Base-by-base conservation (phyloP, 2,329 filamentous ascomycete genomes). In the Ophiocordyceps australis region DNA sequence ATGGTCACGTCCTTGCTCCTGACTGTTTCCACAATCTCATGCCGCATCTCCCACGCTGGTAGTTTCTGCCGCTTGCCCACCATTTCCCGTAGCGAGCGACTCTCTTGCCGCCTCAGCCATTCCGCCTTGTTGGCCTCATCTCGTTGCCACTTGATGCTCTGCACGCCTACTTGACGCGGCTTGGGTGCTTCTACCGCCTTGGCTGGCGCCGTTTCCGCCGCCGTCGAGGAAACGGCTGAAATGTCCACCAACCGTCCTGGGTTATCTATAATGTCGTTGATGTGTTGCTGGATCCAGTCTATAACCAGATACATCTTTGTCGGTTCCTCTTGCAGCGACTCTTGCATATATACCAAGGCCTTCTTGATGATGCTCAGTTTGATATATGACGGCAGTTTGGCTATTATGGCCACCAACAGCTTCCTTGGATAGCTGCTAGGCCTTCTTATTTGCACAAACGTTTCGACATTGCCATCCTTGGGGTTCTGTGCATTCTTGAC, bases 221-320 rank as follows among this genome's bases (percentile, higher is more conserved):
- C 63, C 3, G 74, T 71, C 3, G 74, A 74, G 3, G 76, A 69
- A 4, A 80, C 81, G 9, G 79, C 70, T 1, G 85, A 79, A 20
- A 95, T 81, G 28, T 92, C 83, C 20, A 77, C 66, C 20, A 98
- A 60, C 34, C 68, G 76, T 2, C 86, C 89, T 1, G 89, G 89
- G 30, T 76, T 69, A 32, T 85, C 74, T 28, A 94, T 74, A 29
- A 95, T 80, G n/a, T 53, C 53, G 30, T 81, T 75, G 33, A 92
- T 71, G 36, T 83, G 74, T 34, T 78, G 70, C 45, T 95, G 85
- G 4, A 95, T 54, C 85, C 86, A 95, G 50, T 93, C 85, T 27
- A 86, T 65, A 9, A 92, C 62, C 35, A 80, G 80, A 49, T 85
- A 95, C 9, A 94, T 67, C 44, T 70, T 72, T 76, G 92, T 93